These are phyloP conservation scores for Talaromyces sp. DNA, from an alignment of 2,329 filamentous ascomycete species.

Conservation along the genomic window DNA sequence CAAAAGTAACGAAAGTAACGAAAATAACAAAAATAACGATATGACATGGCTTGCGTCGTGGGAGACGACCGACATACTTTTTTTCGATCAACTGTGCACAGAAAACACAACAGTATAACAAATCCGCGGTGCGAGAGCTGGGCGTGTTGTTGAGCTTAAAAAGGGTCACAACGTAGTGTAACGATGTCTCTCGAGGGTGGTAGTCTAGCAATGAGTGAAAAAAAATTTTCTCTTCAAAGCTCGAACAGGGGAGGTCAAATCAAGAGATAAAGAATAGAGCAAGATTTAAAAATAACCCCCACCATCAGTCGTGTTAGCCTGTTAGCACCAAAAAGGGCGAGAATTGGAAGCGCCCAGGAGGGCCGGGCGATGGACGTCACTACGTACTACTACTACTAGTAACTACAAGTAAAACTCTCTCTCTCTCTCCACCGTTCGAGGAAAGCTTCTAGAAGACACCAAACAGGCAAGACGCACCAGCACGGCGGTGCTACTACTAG, in stretches of 20 bases:
- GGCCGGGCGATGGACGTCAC: slow-evolving; percentile 5
- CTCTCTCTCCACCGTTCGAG: slow-evolving; percentile 1
- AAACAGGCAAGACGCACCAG: slow-evolving; percentile 5
- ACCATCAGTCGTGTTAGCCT: neutral
- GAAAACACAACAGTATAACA: neutral
- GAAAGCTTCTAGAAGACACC: slow-evolving; percentile 11
- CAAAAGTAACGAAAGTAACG: neutral
- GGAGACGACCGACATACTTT: slow-evolving; percentile 8
- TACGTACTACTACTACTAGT: too few species aligned
- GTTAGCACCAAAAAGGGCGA: neutral
- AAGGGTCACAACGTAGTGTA: neutral
- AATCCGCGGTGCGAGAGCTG: neutral
- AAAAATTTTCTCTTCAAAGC: neutral
- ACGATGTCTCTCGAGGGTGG: neutral
- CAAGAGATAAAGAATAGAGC: neutral
- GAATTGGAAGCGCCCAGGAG: slow-evolving; percentile 1
- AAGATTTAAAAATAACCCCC: slow-evolving; percentile 1
- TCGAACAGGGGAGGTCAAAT: neutral
- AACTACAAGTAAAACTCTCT: too few species aligned
- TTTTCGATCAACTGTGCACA: neutral
- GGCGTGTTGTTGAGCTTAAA: neutral
- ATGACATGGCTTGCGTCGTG: slow-evolving; percentile 3
- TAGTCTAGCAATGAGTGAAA: neutral
- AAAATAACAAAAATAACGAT: neutral
- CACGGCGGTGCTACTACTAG: slow-evolving; percentile 3